Evolutionary conservation across 768 basidiomycete species (phyloP), one percentile per base, ranked within the genome.

Genomic region (Tulasnella sp.): DNA sequence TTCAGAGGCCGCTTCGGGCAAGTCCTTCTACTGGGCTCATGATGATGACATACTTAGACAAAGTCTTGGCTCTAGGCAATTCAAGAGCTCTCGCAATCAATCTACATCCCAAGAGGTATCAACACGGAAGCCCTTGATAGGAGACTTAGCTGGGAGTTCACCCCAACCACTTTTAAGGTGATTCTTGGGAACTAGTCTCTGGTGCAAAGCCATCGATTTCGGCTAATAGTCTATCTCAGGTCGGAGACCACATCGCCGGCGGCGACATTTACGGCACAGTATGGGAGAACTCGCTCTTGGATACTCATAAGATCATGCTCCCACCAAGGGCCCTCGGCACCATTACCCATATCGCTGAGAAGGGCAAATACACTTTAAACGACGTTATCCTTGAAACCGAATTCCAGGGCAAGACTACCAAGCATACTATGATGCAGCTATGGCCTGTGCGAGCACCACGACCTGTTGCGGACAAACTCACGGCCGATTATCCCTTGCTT

Each of bases 401-500:
- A 82, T 99, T 99, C 81, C 91, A 99, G 78, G 97, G 97, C 79
- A 95, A 96, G 85, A 91, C 87, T 49, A 92, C 95, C 17, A 88
- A 96, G 80, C 97, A 99, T 83, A 91, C 93, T 22, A 91, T 99
- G 89, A 93, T 97, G 93, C 97, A 99, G 81, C 86, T 97, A 39
- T 99, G 97, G 97, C 97, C 97, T 79, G 97, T 99, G 78, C 94
- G 97, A 81, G 97, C 97, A 25, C 96, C 97, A 71, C 90, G 97
- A 75, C 97, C 97, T 14, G 92, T 95, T 36, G 86, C 93, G n/a
- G 94, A 99, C 85, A 99, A 99, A 84, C 88, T 92, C 81, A 96
- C 93, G 3, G 96, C 97, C 76, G 89, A 97, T 83, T 89, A 90
- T 83, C 97, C 97, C 58, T 86, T 99, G 22, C 85, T 96, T 42